Conservation (phyloP, 768 basidiomycete species). For the Mycena albidolilacea region DNA sequence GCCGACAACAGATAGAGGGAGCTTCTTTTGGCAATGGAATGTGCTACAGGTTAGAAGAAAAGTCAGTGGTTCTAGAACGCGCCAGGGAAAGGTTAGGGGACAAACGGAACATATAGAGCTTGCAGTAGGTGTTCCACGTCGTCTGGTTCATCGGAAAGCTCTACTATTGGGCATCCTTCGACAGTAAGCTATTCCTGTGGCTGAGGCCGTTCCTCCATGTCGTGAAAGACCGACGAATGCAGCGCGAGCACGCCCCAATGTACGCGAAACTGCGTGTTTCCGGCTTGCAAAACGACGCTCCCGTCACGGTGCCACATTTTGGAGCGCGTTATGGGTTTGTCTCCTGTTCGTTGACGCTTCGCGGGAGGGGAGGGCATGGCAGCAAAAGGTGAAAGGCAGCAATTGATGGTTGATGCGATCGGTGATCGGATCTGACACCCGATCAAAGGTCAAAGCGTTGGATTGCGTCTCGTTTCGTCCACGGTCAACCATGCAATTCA, state of each 20-base stretch:
- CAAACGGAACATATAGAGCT: neutral
- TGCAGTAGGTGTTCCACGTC: neutral
- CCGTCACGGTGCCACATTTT: neutral
- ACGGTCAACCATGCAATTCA: too few relatives aligned
- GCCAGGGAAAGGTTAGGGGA: neutral
- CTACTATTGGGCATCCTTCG: conserved; percentile 13
- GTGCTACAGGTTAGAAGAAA: neutral
- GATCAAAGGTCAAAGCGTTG: neutral
- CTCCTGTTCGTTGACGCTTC: neutral
- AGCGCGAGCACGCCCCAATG: conserved; percentile 25
- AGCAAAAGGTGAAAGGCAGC: neutral
- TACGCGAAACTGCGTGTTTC: conserved; percentile 21
- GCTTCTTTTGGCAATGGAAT: neutral
- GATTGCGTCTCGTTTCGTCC: neutral
- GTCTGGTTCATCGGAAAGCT: neutral
- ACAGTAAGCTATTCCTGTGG: conserved; percentile 6
- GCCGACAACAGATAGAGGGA: neutral
- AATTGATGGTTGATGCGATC: too few relatives aligned
- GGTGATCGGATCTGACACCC: too few relatives aligned
- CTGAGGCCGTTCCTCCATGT: conserved; percentile 19
- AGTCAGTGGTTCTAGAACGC: neutral
- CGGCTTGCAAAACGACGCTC: conserved; percentile 18
- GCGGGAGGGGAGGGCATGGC: conserved; percentile 1
- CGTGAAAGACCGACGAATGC: conserved; percentile 25
- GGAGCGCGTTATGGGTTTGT: neutral